These are phyloP conservation scores for Naganishia onofrii DNA, from an alignment of 768 basidiomycete species.

Conservation along the genomic window DNA sequence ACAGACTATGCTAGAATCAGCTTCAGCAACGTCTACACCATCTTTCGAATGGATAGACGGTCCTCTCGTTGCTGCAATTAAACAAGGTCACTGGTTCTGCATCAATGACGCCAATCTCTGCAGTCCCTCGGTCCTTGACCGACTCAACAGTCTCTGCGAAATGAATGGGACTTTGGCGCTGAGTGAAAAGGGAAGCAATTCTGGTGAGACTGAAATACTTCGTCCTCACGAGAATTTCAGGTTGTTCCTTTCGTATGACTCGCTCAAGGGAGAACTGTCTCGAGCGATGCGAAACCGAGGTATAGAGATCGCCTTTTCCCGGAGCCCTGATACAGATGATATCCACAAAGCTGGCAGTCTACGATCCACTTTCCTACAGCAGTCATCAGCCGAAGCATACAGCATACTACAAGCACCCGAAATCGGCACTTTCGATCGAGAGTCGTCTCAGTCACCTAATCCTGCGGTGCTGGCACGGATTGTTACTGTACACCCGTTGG, in stretches of 20 bases:
- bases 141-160: constrained; percentile 95
- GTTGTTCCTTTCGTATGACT: constrained; percentile 89
- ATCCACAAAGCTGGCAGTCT: background rate
- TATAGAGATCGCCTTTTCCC: constrained; percentile 62
- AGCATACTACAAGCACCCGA: constrained; percentile 2
- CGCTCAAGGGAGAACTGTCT: constrained; percentile 86
- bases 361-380: constrained; percentile 4
- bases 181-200: constrained; percentile 80
- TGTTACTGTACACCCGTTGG: background rate
- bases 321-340: background rate
- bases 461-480: background rate
- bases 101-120: constrained; percentile 92
- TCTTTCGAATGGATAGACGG: constrained; percentile 93
- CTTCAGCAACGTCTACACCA: constrained; percentile 1
- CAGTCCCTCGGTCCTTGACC: constrained; percentile 89
- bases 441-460: background rate
- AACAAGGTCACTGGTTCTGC: constrained; percentile 80
- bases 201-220: constrained; percentile 70
- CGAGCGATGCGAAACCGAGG: constrained; percentile 98
- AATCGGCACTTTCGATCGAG: background rate
- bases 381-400: constrained; percentile 18
- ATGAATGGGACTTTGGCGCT: constrained; percentile 74
- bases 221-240: constrained; percentile 84
- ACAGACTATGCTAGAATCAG: background rate
- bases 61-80: constrained; percentile 79